Percentiles rank a stretch among this genome's conserved stretches.
phyloP scores from a whole-genome alignment of 306 rosid genomes.

The Quercus wislizeni region DNA sequence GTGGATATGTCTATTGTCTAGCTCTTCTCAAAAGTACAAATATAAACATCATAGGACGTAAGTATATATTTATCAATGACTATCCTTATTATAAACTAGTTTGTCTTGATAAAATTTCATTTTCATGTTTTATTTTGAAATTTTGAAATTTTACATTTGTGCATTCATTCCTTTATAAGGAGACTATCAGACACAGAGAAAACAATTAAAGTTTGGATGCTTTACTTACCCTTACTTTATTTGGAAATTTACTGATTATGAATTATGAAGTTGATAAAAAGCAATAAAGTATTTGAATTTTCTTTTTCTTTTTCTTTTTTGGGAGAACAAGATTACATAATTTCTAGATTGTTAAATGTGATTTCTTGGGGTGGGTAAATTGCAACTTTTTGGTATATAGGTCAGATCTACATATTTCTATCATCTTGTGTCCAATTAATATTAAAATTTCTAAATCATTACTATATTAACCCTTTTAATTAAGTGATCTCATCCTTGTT shows the following conservation, averaged over 20 bases:
- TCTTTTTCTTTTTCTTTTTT: neutral
- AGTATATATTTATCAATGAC: constrained; percentile 24
- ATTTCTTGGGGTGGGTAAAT: neutral
- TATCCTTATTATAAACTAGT: neutral
- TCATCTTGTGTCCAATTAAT: neutral
- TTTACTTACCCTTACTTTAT: neutral
- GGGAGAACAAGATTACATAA: neutral
- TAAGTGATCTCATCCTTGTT: neutral
- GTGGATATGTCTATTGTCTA: constrained; percentile 40
- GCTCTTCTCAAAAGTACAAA: constrained; percentile 53
- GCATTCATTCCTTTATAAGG: neutral
- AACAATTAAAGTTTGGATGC: neutral
- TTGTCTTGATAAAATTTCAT: neutral
- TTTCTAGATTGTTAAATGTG: neutral
- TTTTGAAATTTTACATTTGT: neutral
- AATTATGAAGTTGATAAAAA: neutral
- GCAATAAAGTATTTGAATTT: neutral
- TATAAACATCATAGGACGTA: constrained; percentile 85
- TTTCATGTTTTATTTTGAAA: neutral
- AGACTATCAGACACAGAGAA: neutral
- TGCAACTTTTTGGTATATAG: neutral
- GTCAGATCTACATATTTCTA: neutral
- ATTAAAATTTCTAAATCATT: neutral
- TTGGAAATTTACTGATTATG: neutral
- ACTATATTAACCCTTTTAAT: neutral